Percentiles rank a stretch among this genome's conserved stretches.
Evolutionary conservation across 2,329 filamentous ascomycete species (phyloP).

Genomic region (Xylariaceae sp.): DNA sequence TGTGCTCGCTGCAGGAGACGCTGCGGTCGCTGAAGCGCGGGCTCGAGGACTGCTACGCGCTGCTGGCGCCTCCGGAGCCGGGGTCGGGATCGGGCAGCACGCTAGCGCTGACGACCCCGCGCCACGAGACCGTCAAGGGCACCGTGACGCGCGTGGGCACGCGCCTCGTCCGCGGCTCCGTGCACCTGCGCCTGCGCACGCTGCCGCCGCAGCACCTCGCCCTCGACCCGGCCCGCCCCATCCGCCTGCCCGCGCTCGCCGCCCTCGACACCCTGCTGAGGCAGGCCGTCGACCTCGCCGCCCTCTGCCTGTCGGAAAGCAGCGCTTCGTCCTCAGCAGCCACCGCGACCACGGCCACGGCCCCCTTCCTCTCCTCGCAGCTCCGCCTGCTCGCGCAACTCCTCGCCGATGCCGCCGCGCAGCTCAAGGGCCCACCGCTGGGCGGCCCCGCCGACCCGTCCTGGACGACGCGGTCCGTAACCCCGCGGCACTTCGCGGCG

Average conservation of each 20-base stretch:
- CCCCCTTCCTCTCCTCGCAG: slow-evolving; percentile 58
- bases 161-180: slow-evolving; percentile 85
- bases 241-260: slow-evolving; percentile 70
- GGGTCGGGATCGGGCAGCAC: slow-evolving; percentile 85
- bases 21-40: slow-evolving; percentile 61
- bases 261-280: slow-evolving; percentile 77
- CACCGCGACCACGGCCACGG: slow-evolving; percentile 51
- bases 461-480: slow-evolving; percentile 37
- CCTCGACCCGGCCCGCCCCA: slow-evolving; percentile 51
- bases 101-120: slow-evolving; percentile 82
- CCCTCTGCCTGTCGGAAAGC: slow-evolving; percentile 73
- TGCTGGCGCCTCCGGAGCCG: slow-evolving; percentile 81
- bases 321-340: no score
- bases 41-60: slow-evolving; percentile 83
- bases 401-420: slow-evolving; percentile 52
- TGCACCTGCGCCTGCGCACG: slow-evolving; percentile 76
- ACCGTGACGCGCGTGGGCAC: slow-evolving; percentile 88
- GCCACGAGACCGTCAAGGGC: slow-evolving; percentile 90
- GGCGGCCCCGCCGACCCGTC: slow-evolving; percentile 10
- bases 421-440: slow-evolving; percentile 57
- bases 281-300: slow-evolving; percentile 78
- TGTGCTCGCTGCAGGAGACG: slow-evolving; percentile 51
- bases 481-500: slow-evolving; percentile 34
- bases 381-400: slow-evolving; percentile 59
- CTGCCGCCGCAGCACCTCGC: slow-evolving; percentile 56